These are phyloP conservation scores for Talaromyces sp. DNA, from an alignment of 2,329 filamentous ascomycete species.

Conservation along the genomic window DNA sequence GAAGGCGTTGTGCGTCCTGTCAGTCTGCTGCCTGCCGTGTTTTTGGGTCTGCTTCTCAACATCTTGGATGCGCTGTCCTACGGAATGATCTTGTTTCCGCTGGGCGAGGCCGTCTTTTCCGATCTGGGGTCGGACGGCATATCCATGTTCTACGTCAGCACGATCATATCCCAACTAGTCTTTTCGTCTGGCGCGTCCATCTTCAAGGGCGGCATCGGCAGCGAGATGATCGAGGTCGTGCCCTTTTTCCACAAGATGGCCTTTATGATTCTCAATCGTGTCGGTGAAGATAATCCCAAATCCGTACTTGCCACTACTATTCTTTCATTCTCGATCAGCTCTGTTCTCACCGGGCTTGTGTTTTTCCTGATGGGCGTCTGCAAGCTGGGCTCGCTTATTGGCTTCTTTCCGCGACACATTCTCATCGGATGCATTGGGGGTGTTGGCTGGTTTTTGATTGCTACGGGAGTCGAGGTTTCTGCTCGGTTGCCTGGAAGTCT, in stretches of 20 bases:
- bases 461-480: conserved; percentile 90
- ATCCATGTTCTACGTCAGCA: conserved; percentile 98
- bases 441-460: conserved; percentile 89
- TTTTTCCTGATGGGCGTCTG: conserved; percentile 90
- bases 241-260: conserved; percentile 99
- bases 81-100: conserved; percentile 91
- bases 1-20: conserved; percentile 62
- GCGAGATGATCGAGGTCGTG: conserved; percentile 97
- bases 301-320: conserved; percentile 93
- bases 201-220: conserved; percentile 87
- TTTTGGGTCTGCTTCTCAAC: conserved; percentile 84
- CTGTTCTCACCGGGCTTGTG: conserved; percentile 81
- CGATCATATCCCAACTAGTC: conserved; percentile 85
- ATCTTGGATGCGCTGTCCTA: conserved; percentile 94
- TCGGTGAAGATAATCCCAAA: conserved; percentile 76
- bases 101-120: conserved; percentile 81
- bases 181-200: conserved; percentile 81
- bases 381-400: conserved; percentile 84
- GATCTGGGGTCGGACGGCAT: conserved; percentile 88
- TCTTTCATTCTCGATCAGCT: conserved; percentile 82
- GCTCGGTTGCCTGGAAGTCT: conserved; percentile 82
- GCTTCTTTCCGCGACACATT: conserved; percentile 95
- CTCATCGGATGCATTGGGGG: conserved; percentile 95
- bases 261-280: conserved; percentile 70
- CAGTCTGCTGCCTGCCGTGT: conserved; percentile 74